These are phyloP conservation scores for Rhizophagus prolifer DNA, from an alignment of 192 early-diverging fungal species.

Conservation along the genomic window DNA sequence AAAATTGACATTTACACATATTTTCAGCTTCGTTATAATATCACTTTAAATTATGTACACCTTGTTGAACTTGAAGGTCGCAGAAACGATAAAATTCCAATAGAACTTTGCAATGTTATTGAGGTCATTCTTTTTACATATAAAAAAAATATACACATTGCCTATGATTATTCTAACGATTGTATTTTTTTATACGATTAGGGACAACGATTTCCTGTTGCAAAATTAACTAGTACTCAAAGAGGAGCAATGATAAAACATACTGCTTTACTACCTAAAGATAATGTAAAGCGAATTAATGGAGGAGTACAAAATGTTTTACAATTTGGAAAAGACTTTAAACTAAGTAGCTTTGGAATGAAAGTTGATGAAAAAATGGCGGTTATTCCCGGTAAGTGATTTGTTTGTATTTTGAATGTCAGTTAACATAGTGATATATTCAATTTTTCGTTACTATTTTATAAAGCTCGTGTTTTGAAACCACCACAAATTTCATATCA, in stretches of 20 bases:
- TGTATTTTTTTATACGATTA: not conserved
- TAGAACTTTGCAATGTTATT: constrained; percentile 89
- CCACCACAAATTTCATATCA: constrained; percentile 76
- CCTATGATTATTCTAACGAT: not conserved
- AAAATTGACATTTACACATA: constrained; percentile 71
- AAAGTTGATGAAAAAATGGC: constrained; percentile 64
- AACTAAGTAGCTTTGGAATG: constrained; percentile 74
- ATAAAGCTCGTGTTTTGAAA: constrained; percentile 72
- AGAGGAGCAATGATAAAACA: constrained; percentile 96
- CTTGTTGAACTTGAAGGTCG: constrained; percentile 76
- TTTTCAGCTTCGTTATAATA: constrained; percentile 74
- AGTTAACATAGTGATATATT: not conserved
- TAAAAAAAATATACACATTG: not conserved
- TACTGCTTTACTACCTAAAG: constrained; percentile 75
- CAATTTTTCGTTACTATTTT: constrained; percentile 19
- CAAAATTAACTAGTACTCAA: constrained; percentile 81
- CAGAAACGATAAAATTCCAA: constrained; percentile 69
- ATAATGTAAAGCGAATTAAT: constrained; percentile 75
- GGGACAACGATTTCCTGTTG: constrained; percentile 74
- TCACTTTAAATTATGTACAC: constrained; percentile 68
- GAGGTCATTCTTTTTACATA: constrained; percentile 32
- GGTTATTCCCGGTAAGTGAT: constrained; percentile 49
- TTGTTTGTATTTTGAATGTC: not conserved
- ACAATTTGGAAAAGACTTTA: constrained; percentile 64
- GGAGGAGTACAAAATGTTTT: constrained; percentile 64